Percentiles rank a stretch among this genome's conserved stretches.
phyloP scores from a whole-genome alignment of 805 yeast species.

The Starmerella asiatica region DNA sequence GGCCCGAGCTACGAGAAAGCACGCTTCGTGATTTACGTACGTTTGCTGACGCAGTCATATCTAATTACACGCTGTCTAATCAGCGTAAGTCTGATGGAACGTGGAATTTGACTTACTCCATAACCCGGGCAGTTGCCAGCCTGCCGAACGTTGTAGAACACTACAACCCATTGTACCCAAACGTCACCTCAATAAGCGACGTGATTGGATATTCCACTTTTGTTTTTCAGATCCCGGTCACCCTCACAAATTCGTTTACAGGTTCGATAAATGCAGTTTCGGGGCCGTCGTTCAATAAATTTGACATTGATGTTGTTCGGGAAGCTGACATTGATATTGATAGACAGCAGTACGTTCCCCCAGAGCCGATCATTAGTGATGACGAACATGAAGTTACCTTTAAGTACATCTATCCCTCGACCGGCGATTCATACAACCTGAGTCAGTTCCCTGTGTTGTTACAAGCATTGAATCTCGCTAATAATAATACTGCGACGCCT shows the following conservation, averaged over 20 bases:
- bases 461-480: neutral
- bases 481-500: neutral
- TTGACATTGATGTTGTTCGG: neutral
- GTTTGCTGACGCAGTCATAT: slow-evolving; percentile 4
- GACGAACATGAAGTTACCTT: neutral
- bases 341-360: neutral
- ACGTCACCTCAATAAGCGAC: too few relatives aligned
- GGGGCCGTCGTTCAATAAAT: neutral
- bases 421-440: neutral
- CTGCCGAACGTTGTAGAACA: neutral
- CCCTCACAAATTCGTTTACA: neutral
- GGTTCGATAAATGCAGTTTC: neutral
- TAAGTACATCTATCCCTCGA: neutral
- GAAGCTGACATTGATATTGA: neutral
- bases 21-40: slow-evolving; percentile 1
- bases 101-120: neutral
- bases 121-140: neutral
- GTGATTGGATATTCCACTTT: slow-evolving; percentile 4
- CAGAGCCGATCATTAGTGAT: neutral
- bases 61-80: slow-evolving; percentile 1
- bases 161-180: neutral
- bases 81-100: neutral
- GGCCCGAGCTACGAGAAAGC: neutral
- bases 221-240: neutral
- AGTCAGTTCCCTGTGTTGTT: neutral